Conservation (phyloP, 495 filamentous ascomycete species). For the Penicillium soppii region DNA sequence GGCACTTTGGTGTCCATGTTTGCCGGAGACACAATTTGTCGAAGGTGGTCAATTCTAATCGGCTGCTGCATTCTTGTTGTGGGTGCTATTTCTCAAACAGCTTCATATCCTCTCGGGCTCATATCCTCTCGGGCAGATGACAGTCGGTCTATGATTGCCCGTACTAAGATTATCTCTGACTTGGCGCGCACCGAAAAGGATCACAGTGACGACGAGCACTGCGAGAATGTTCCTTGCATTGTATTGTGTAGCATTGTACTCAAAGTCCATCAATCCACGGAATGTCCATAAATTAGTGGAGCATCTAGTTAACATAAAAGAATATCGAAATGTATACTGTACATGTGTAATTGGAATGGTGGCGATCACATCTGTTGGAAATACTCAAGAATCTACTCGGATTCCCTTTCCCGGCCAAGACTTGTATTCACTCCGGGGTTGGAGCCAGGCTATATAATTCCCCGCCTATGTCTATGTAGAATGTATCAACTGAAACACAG, state of each 20-base stretch:
- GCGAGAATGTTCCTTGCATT: not conserved
- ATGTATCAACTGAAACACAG: not conserved
- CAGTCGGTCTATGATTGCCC: conserved; percentile 29
- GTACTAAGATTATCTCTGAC: not conserved
- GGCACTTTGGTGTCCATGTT: conserved; percentile 6
- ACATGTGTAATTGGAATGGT: too few relatives aligned
- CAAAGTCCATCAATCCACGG: too few relatives aligned
- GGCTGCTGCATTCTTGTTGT: conserved; percentile 49
- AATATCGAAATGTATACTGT: too few relatives aligned
- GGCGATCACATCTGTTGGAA: too few relatives aligned
- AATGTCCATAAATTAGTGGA: too few relatives aligned
- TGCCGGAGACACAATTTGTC: conserved; percentile 44
- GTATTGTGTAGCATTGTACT: not conserved
- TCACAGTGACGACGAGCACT: not conserved
- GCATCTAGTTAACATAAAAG: too few relatives aligned
- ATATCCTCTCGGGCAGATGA: conserved; percentile 41
- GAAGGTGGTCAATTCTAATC: conserved; percentile 47
- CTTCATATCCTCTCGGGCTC: too few relatives aligned
- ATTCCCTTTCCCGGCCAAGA: not conserved
- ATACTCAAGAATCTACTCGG: too few relatives aligned
- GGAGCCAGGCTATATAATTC: too few relatives aligned
- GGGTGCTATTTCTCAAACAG: conserved; percentile 49
- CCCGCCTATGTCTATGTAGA: not conserved
- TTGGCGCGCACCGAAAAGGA: not conserved
- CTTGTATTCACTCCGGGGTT: not conserved